Evolutionary conservation across 805 yeast genomes (phyloP), one percentile per base, ranked within the genome.

Genomic region (Candida glaebosa): DNA sequence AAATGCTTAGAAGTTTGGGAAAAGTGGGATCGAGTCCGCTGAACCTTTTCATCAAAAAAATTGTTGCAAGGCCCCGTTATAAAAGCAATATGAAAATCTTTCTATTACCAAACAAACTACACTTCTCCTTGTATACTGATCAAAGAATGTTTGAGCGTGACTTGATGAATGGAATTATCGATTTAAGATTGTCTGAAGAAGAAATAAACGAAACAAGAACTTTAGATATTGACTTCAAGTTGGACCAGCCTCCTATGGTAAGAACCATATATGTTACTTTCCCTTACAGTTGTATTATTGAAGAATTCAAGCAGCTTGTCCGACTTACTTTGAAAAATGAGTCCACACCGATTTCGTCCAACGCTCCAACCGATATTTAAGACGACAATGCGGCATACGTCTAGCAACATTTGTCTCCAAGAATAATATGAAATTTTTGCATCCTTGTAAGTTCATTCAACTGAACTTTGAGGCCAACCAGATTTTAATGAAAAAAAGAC

Each of bases 51-150:
- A 58, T 80, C 38, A 80, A 80, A 56, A 77, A 77, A 44, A 65
- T 73, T 18, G 72, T 79, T 25, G 84, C 84, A 10, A 62, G 83
- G 48, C 85, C 85, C 9, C 57, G 85, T 25, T 80, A 80, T 56
- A 80, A 80, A 52, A 66, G 78, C 4, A 77, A 76, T 47, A 80
- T 80, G 85, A 75, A 78, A 52, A 73, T 79, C n/a, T 79, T 74
- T 56, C 49, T 80, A 15, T 58, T 79, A 4, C 82, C 82, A 3
- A 58, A 68, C 18, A 50, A 55, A 12, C 43, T 53, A 5, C 53
- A 65, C 40, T 64, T 67, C 45, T 67, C 72, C 2, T 46, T 78
- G 16, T 78, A 78, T 46, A 66, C 75, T 31, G 77, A 76, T 46
- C 65, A 64, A 41, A 60, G 76, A 42, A 73, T 75, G 71, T 62